Evolutionary conservation across 2,329 filamentous ascomycete genomes (phyloP).

Genomic region (Ophiostoma quercus): DNA sequence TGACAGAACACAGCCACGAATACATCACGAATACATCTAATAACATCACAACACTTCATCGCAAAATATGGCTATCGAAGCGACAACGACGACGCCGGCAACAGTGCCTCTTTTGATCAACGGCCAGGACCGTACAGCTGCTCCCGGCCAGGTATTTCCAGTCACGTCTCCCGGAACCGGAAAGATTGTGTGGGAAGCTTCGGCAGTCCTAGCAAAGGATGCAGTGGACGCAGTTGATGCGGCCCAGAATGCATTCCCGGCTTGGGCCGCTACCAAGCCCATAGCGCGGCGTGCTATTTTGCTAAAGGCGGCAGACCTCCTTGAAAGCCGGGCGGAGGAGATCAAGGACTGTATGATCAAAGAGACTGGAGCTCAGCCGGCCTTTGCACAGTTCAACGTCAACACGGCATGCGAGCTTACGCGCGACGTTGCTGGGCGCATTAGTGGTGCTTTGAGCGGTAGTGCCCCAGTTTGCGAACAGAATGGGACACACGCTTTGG

Average conservation of each 20-base stretch:
- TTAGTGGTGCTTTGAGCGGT: conserved; percentile 27
- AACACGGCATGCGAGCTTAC: conserved; percentile 29
- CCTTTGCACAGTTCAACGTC: conserved; percentile 43
- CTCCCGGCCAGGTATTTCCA: conserved; percentile 16
- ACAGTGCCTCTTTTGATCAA: conserved; percentile 33
- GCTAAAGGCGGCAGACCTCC: conserved; percentile 60
- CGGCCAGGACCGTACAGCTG: conserved; percentile 31
- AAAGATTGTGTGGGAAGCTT: conserved; percentile 31
- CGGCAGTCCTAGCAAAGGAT: conserved; percentile 31
- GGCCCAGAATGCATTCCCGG: conserved; percentile 61
- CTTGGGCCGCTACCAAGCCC: conserved; percentile 62
- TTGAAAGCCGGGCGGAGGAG: conserved; percentile 56
- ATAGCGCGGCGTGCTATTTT: conserved; percentile 62
- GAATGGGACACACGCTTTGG: conserved; percentile 44
- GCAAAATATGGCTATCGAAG: background rate
- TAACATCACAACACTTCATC: background rate
- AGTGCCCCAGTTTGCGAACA: conserved; percentile 11
- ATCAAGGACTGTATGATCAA: conserved; percentile 53
- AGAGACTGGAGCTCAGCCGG: conserved; percentile 41
- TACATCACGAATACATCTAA: no score
- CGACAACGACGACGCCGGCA: background rate
- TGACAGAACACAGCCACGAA: background rate
- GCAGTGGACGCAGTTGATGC: conserved; percentile 34
- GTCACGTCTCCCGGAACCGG: conserved; percentile 32
- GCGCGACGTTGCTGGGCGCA: conserved; percentile 41